phyloP scores from a whole-genome alignment of 1,284 basidiomycete genomes.

The Irpex rosettiformis region DNA sequence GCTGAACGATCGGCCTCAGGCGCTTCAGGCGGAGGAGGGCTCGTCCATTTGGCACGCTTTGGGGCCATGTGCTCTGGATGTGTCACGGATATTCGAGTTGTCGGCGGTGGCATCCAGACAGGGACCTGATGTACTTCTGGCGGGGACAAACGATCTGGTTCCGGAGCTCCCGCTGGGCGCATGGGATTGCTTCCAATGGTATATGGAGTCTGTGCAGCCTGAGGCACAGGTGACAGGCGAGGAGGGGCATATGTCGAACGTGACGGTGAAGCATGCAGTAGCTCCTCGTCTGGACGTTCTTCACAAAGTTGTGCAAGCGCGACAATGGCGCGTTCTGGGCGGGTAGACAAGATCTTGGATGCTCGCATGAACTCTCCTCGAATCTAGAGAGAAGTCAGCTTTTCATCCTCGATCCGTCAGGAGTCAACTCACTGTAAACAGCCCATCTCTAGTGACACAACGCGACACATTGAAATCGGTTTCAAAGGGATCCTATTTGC shows the following conservation, averaged over 20 bases:
- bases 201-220: slow-evolving; percentile 56
- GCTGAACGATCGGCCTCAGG: slow-evolving; percentile 58
- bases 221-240: slow-evolving; percentile 53
- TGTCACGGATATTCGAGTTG: slow-evolving; percentile 27
- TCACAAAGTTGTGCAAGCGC: slow-evolving; percentile 84
- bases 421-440: slow-evolving; percentile 76
- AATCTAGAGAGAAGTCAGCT: slow-evolving; percentile 61
- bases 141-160: slow-evolving; percentile 27
- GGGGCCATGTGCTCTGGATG: slow-evolving; percentile 71
- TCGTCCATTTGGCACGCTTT: slow-evolving; percentile 73
- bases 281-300: slow-evolving; percentile 63
- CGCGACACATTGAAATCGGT: slow-evolving; percentile 92
- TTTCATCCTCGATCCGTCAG: neutral
- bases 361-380: slow-evolving; percentile 99
- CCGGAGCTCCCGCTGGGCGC: slow-evolving; percentile 41
- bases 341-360: slow-evolving; percentile 73
- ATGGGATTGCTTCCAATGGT: slow-evolving; percentile 59
- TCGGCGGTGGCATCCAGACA: slow-evolving; percentile 14
- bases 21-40: slow-evolving; percentile 76
- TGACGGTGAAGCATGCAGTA: slow-evolving; percentile 40
- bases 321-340: slow-evolving; percentile 78
- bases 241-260: slow-evolving; percentile 51
- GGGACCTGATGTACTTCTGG: slow-evolving; percentile 15
- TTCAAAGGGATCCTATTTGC: slow-evolving; percentile 88
- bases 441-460: slow-evolving; percentile 94